phyloP scores from a whole-genome alignment of 2,329 filamentous ascomycete genomes.

The Pseudogymnoascus sp. region DNA sequence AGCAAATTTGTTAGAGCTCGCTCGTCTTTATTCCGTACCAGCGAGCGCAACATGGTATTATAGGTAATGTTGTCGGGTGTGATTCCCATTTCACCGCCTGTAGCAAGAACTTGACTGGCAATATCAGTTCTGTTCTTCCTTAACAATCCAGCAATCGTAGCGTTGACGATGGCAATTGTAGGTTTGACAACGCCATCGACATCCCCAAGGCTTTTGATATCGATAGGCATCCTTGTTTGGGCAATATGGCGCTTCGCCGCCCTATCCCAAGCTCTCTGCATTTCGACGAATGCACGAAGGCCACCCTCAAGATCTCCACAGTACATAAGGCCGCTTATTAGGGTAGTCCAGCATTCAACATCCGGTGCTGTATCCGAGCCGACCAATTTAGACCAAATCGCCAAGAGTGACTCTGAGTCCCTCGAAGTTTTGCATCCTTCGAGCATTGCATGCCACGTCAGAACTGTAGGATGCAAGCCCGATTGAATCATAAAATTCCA shows the following conservation, averaged over 20 bases:
- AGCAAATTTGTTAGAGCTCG: conserved; percentile 48
- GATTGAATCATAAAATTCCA: conserved; percentile 50
- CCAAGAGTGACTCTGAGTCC: conserved; percentile 53
- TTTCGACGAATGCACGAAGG: conserved; percentile 58
- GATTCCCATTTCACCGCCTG: conserved; percentile 38
- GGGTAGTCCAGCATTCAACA: conserved; percentile 59
- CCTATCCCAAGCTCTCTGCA: conserved; percentile 52
- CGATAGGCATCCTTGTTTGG: conserved; percentile 16
- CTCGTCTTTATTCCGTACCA: conserved; percentile 43
- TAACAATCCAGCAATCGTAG: conserved; percentile 58
- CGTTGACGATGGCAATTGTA: conserved; percentile 60
- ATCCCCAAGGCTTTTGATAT: conserved; percentile 26
- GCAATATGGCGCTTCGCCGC: conserved; percentile 18
- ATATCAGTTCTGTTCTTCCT: conserved; percentile 39
- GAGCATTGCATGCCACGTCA: conserved; percentile 68
- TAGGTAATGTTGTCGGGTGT: conserved; percentile 45
- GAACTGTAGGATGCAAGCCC: conserved; percentile 51
- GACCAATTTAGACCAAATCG: conserved; percentile 60
- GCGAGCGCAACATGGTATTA: conserved; percentile 60
- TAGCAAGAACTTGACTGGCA: conserved; percentile 47
- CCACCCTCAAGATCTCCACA: conserved; percentile 46
- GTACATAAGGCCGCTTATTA: conserved; percentile 59
- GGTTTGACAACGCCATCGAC: conserved; percentile 45
- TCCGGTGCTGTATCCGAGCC: conserved; percentile 55
- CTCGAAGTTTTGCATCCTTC: conserved; percentile 57